These are phyloP conservation scores for Neurospora sp. DNA, from an alignment of 495 filamentous ascomycete genomes.

Conservation along the genomic window DNA sequence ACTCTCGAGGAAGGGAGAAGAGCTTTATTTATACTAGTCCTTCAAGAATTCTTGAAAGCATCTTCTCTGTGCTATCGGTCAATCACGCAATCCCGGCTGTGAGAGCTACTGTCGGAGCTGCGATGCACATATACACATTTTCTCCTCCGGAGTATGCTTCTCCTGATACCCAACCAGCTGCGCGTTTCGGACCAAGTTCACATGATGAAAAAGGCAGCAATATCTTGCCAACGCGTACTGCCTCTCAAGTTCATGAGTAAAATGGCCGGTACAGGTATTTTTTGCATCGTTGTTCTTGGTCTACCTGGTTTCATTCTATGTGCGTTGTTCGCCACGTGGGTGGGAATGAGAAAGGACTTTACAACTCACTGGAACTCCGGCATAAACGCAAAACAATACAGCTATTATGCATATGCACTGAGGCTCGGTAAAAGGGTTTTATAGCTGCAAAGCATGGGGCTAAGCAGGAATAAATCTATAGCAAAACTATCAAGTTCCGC, in stretches of 20 bases:
- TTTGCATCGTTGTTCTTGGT: neutral
- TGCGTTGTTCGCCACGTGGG: neutral
- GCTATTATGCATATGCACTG: neutral
- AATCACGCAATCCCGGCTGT: neutral
- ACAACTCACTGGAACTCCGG: neutral
- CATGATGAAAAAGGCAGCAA: neutral
- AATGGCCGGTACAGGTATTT: neutral
- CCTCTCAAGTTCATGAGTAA: neutral
- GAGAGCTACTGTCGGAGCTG: neutral
- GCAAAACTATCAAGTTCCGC: neutral
- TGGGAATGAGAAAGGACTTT: neutral
- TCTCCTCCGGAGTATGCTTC: neutral
- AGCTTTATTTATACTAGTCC: neutral
- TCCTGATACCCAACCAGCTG: neutral
- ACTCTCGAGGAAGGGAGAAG: neutral
- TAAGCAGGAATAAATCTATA: neutral
- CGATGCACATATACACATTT: neutral
- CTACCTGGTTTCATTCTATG: neutral
- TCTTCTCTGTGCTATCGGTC: neutral
- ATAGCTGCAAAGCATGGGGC: neutral
- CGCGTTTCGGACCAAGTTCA: neutral
- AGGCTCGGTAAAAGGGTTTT: neutral
- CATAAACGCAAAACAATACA: neutral
- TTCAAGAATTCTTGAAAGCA: neutral
- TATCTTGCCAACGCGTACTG: neutral